A percentile compares a stretch with the other conserved stretches of the same genome.
Evolutionary conservation across 2,329 filamentous ascomycete genomes (phyloP).

Genomic region (Aureobasidium lini): DNA sequence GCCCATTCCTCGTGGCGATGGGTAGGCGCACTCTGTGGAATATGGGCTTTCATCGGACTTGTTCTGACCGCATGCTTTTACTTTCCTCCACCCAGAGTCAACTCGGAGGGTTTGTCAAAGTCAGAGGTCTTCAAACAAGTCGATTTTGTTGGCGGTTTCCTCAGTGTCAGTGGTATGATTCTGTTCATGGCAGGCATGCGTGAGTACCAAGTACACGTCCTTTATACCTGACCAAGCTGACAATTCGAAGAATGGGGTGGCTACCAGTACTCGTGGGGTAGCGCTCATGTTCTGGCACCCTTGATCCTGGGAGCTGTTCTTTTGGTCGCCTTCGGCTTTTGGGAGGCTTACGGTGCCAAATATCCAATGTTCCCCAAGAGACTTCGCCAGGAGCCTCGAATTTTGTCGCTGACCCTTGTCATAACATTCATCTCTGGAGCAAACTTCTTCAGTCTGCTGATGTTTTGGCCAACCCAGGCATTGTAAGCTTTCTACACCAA

Average conservation of each 20-base stretch:
- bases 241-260: slow-evolving; percentile 19
- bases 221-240: slow-evolving; percentile 11
- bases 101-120: slow-evolving; percentile 33
- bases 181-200: slow-evolving; percentile 43
- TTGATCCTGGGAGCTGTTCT: slow-evolving; percentile 27
- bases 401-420: slow-evolving; percentile 29
- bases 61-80: slow-evolving; percentile 47
- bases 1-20: slow-evolving; percentile 46
- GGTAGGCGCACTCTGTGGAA: slow-evolving; percentile 45
- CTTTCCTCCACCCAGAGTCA: slow-evolving; percentile 44
- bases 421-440: slow-evolving; percentile 35
- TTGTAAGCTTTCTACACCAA: slow-evolving; percentile 26
- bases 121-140: slow-evolving; percentile 38
- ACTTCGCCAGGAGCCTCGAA: slow-evolving; percentile 26
- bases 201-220: not conserved
- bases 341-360: slow-evolving; percentile 25
- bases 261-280: slow-evolving; percentile 26
- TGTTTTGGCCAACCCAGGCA: slow-evolving; percentile 58
- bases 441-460: slow-evolving; percentile 33
- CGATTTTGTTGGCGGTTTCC: slow-evolving; percentile 45
- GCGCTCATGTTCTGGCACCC: slow-evolving; percentile 27
- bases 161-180: slow-evolving; percentile 44
- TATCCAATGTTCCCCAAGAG: slow-evolving; percentile 29
- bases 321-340: slow-evolving; percentile 27
- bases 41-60: slow-evolving; percentile 45